phyloP scores from a whole-genome alignment of 176 grass and related monocot genomes.

The Oryza glaberrima region DNA sequence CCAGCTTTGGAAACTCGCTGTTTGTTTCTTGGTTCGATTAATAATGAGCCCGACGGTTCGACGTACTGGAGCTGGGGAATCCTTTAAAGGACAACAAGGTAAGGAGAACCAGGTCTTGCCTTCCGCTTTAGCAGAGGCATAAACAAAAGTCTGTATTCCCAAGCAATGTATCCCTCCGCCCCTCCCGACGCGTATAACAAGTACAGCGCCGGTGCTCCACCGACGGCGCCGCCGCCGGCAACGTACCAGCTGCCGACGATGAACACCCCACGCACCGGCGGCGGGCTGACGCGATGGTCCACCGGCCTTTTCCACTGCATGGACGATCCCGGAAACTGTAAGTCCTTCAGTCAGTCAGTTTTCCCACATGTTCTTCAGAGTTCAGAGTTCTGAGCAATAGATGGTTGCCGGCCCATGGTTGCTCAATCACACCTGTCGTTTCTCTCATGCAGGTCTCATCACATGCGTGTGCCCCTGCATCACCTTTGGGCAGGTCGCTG shows the following conservation, averaged over 20 bases:
- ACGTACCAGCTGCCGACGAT: conserved; percentile 37
- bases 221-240: conserved; percentile 51
- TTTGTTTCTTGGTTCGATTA: no score
- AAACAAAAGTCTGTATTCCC: background rate
- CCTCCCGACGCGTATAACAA: conserved; percentile 53
- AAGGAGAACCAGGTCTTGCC: background rate
- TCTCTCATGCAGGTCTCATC: conserved; percentile 57
- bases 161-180: conserved; percentile 67
- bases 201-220: conserved; percentile 27
- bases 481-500: conserved; percentile 89
- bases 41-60: no score
- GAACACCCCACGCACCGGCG: conserved; percentile 38
- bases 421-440: background rate
- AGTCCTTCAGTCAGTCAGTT: conserved; percentile 5
- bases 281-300: conserved; percentile 62
- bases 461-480: conserved; percentile 91
- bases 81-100: background rate
- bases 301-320: conserved; percentile 97
- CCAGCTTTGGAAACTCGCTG: no score
- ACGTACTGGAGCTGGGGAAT: background rate
- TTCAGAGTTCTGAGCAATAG: background rate
- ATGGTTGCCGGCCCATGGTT: no score
- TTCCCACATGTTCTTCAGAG: background rate
- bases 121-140: conserved; percentile 2
- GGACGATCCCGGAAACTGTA: conserved; percentile 97